These are phyloP conservation scores for Waitea zeae DNA, from an alignment of 1,284 basidiomycete genomes.

Conservation along the genomic window DNA sequence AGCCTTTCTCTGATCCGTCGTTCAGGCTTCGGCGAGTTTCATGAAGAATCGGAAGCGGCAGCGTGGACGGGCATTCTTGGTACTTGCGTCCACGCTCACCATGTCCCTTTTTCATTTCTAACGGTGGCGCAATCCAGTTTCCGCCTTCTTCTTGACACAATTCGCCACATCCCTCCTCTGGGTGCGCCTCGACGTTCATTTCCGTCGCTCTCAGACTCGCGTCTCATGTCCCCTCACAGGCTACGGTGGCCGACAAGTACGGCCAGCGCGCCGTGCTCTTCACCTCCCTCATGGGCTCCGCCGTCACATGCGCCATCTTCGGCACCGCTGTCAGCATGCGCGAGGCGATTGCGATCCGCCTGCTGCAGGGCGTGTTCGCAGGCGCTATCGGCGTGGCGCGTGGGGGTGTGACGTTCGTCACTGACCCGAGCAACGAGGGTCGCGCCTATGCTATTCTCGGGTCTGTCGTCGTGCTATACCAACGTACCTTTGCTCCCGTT, in stretches of 20 bases:
- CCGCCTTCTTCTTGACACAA: slow-evolving; percentile 70
- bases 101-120: slow-evolving; percentile 5
- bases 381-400: slow-evolving; percentile 89
- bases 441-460: slow-evolving; percentile 89
- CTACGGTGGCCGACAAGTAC: slow-evolving; percentile 84
- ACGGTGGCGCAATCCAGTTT: slow-evolving; percentile 24
- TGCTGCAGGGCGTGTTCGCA: slow-evolving; percentile 90
- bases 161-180: slow-evolving; percentile 89
- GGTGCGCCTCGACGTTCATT: slow-evolving; percentile 21
- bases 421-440: slow-evolving; percentile 82
- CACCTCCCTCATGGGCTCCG: slow-evolving; percentile 72
- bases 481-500: slow-evolving; percentile 6
- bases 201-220: slow-evolving; percentile 5
- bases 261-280: slow-evolving; percentile 77
- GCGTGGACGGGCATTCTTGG: slow-evolving; percentile 77
- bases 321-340: slow-evolving; percentile 71
- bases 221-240: slow-evolving; percentile 28
- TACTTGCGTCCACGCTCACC: slow-evolving; percentile 14
- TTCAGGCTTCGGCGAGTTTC: slow-evolving; percentile 46
- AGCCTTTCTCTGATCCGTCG: neutral
- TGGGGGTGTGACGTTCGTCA: slow-evolving; percentile 77
- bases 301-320: slow-evolving; percentile 65
- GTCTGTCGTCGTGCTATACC: no score
- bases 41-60: slow-evolving; percentile 60
- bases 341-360: slow-evolving; percentile 77